phyloP scores from a whole-genome alignment of 148 eudicot species.

The Amaranthus hypochondriacus region DNA sequence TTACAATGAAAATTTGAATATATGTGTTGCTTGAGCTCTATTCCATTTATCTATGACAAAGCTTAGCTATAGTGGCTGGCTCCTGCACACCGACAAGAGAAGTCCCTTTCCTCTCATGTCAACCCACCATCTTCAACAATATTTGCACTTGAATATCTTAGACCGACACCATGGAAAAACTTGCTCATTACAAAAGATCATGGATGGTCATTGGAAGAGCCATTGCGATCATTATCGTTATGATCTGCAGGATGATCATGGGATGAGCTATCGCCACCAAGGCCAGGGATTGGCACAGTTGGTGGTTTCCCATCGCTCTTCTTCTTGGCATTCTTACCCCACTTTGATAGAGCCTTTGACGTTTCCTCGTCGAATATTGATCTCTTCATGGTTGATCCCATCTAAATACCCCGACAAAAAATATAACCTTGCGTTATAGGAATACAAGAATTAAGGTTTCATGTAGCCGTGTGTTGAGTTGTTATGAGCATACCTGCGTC shows the following conservation, averaged over 20 bases:
- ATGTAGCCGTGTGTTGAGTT: background rate
- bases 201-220: conserved; percentile 6
- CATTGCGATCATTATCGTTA: background rate
- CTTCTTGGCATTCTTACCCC: conserved; percentile 64
- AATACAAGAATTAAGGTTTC: background rate
- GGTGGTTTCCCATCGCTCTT: conserved; percentile 30
- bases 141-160: background rate
- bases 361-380: conserved; percentile 91
- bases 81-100: no score
- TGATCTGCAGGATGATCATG: background rate
- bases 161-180: background rate
- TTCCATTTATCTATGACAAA: no score
- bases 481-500: conserved; percentile 57
- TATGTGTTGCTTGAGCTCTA: no score
- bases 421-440: background rate
- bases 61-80: no score
- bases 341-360: conserved; percentile 63
- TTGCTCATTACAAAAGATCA: background rate
- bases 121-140: background rate
- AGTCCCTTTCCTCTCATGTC: background rate
- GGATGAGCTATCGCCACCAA: conserved; percentile 27
- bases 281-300: conserved; percentile 13
- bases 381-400: conserved; percentile 92
- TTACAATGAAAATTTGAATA: no score
- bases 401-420: conserved; percentile 31